phyloP scores from a whole-genome alignment of 2,329 filamentous ascomycete species.

The Botrytis byssoidea region DNA sequence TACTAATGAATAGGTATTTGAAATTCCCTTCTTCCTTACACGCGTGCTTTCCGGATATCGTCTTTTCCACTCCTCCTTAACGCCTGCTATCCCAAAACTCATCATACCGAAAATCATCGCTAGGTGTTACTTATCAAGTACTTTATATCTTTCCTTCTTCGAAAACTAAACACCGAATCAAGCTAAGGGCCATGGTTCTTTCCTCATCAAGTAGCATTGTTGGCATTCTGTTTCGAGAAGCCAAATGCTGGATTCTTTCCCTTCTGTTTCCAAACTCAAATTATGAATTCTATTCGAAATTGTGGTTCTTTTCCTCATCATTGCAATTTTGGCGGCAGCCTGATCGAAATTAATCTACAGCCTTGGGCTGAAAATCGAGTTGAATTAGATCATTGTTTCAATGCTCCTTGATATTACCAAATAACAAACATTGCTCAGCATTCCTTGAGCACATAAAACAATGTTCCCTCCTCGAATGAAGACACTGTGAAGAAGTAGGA shows the following conservation, averaged over 20 bases:
- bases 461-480: background rate
- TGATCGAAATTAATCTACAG: background rate
- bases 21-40: background rate
- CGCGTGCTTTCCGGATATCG: background rate
- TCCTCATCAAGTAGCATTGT: background rate
- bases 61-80: background rate
- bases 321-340: background rate
- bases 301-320: background rate
- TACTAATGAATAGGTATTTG: background rate
- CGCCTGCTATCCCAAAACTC: background rate
- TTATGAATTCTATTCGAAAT: background rate
- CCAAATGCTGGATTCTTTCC: background rate
- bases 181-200: background rate
- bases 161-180: background rate
- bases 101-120: background rate
- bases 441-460: background rate
- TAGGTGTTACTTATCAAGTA: background rate
- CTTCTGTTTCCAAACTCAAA: background rate
- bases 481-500: background rate
- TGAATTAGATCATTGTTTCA: background rate
- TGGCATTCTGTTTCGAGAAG: background rate
- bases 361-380: background rate
- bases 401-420: background rate
- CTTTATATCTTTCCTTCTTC: background rate
- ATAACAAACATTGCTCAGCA: too few relatives aligned